Conservation (phyloP, 1,284 basidiomycete genomes). For the Ceratobasidium sp. region DNA sequence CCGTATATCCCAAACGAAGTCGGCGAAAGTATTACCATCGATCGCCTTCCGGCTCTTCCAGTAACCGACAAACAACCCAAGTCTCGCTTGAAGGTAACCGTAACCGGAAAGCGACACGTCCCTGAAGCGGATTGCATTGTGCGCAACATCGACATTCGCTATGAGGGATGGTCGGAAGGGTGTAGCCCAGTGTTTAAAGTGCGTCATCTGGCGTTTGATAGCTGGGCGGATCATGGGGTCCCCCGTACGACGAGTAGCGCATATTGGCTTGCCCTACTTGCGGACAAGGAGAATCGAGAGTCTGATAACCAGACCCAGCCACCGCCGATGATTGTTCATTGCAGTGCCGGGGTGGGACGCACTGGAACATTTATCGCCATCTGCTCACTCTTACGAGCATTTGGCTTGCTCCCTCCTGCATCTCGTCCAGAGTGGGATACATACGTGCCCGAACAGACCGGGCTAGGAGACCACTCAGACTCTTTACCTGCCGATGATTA, state of each 20-base stretch:
- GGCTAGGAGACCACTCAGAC: constrained; percentile 62
- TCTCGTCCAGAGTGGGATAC: constrained; percentile 31
- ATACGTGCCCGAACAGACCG: constrained; percentile 25
- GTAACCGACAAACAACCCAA: constrained; percentile 55
- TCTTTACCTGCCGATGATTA: constrained; percentile 61
- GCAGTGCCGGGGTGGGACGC: constrained; percentile 58
- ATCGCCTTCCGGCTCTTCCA: constrained; percentile 54
- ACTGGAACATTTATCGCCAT: constrained; percentile 62
- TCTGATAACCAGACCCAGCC: too few species aligned
- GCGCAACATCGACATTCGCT: constrained; percentile 55
- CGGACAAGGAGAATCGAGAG: constrained; percentile 43
- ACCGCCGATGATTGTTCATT: constrained; percentile 82
- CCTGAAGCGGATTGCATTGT: constrained; percentile 63
- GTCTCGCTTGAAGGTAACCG: constrained; percentile 59
- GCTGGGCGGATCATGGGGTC: constrained; percentile 86
- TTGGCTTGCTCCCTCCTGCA: constrained; percentile 22
- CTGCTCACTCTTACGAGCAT: constrained; percentile 69
- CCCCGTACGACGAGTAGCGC: constrained; percentile 56
- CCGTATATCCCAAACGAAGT: constrained; percentile 71
- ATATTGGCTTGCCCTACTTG: constrained; percentile 37
- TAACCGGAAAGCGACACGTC: constrained; percentile 48
- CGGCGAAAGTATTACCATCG: constrained; percentile 62
- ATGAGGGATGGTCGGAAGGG: constrained; percentile 42
- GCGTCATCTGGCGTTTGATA: constrained; percentile 72
- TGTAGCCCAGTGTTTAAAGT: constrained; percentile 49